phyloP scores from a whole-genome alignment of 164 flowering plant species.

The Berberis vulgaris region DNA sequence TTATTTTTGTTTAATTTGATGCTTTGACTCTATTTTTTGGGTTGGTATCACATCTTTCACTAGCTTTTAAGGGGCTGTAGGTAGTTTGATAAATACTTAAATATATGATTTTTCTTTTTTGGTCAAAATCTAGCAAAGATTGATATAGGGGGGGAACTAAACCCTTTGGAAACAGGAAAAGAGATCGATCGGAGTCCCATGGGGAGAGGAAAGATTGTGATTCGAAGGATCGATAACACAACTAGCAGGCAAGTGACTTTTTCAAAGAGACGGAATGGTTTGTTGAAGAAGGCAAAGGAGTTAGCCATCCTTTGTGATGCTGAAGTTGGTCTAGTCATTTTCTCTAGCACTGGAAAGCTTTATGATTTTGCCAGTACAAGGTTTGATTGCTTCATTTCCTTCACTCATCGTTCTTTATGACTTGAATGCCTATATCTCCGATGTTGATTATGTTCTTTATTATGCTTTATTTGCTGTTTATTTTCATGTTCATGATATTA shows the following conservation, averaged over 20 bases:
- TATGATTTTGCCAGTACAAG: conserved; percentile 63
- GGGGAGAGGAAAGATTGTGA: conserved; percentile 86
- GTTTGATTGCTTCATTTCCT: conserved; percentile 9
- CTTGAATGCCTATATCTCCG: background rate
- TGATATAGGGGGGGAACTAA: too few species aligned
- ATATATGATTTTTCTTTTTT: too few species aligned
- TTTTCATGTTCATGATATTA: background rate
- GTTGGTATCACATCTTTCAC: background rate
- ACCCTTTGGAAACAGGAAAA: too few species aligned
- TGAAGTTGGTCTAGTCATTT: conserved; percentile 62
- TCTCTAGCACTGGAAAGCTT: conserved; percentile 71
- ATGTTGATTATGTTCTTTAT: background rate
- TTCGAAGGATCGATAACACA: conserved; percentile 57
- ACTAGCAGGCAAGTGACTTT: conserved; percentile 82
- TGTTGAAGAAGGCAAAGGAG: conserved; percentile 75
- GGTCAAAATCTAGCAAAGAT: too few species aligned
- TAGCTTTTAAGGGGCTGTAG: too few species aligned
- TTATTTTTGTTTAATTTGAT: background rate
- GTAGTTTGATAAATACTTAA: too few species aligned
- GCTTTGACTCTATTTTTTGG: background rate
- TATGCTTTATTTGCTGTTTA: background rate
- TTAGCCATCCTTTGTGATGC: conserved; percentile 73
- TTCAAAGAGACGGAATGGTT: conserved; percentile 64
- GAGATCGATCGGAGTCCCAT: conserved; percentile 13
- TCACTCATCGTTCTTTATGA: background rate